These are phyloP conservation scores for Allium sativum DNA, from an alignment of 106 monocot genomes.

Conservation along the genomic window DNA sequence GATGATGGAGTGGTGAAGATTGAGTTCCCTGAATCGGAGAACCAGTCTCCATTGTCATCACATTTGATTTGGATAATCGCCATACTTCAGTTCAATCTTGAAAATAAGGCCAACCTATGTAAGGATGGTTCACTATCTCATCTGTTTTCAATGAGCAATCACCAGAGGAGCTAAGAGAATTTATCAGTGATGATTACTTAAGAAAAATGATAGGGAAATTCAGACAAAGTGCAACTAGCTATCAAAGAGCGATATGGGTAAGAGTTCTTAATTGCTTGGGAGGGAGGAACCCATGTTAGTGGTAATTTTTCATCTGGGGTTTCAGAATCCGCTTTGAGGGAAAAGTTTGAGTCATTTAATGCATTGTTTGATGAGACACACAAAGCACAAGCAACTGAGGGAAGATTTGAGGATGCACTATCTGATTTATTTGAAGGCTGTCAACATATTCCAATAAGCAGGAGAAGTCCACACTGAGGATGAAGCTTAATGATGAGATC, in stretches of 20 bases:
- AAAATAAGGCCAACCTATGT: slow-evolving; percentile 55
- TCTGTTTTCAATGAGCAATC: slow-evolving; percentile 84
- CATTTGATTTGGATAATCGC: slow-evolving; percentile 77
- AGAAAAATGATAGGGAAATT: slow-evolving; percentile 48
- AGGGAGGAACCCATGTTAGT: slow-evolving; percentile 74
- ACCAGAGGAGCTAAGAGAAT: slow-evolving; percentile 48
- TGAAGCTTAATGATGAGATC: neutral
- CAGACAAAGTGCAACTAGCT: slow-evolving; percentile 63
- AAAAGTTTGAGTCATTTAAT: slow-evolving; percentile 87
- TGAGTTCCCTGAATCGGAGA: slow-evolving; percentile 42
- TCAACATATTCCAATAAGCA: slow-evolving; percentile 29
- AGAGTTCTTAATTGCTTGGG: slow-evolving; percentile 60
- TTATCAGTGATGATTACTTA: slow-evolving; percentile 70
- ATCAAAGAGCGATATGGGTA: slow-evolving; percentile 76
- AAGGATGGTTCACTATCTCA: slow-evolving; percentile 57
- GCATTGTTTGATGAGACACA: slow-evolving; percentile 83
- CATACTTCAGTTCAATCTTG: slow-evolving; percentile 56
- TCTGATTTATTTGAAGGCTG: slow-evolving; percentile 76
- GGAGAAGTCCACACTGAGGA: slow-evolving; percentile 49
- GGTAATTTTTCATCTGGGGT: slow-evolving; percentile 71
- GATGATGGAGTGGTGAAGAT: slow-evolving; percentile 12
- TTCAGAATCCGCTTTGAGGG: slow-evolving; percentile 46
- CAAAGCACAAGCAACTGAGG: slow-evolving; percentile 47
- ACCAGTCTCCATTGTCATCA: slow-evolving; percentile 36
- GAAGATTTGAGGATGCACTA: slow-evolving; percentile 80